Evolutionary conservation across 768 basidiomycete species (phyloP).

Genomic region (Boletus rubescentipes): DNA sequence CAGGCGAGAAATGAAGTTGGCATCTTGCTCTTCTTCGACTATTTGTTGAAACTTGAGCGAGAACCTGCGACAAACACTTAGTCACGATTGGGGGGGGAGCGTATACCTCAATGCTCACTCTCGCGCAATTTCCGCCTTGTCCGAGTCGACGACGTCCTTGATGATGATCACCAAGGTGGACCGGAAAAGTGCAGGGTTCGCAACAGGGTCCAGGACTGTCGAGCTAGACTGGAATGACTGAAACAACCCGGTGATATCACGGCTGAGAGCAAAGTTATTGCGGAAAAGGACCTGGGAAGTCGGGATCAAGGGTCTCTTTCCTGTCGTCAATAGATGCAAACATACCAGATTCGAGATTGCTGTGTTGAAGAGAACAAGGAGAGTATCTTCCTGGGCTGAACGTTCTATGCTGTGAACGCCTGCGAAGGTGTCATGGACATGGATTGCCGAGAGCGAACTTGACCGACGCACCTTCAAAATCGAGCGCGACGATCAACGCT

Average conservation of each 20-base stretch:
- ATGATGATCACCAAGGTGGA: conserved; percentile 62
- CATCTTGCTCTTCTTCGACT: conserved; percentile 55
- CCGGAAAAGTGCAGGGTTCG: conserved; percentile 58
- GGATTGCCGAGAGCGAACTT: not conserved
- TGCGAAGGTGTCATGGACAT: conserved; percentile 16
- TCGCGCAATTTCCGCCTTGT: conserved; percentile 54
- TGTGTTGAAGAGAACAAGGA: conserved; percentile 64
- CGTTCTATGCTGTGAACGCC: conserved; percentile 65
- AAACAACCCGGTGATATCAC: conserved; percentile 61
- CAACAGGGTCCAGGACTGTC: conserved; percentile 53
- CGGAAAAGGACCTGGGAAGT: conserved; percentile 55
- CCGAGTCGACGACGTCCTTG: conserved; percentile 66
- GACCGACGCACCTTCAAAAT: conserved; percentile 53
- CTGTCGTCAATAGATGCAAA: not conserved
- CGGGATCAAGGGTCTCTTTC: not conserved
- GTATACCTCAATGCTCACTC: conserved; percentile 42
- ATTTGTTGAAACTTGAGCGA: conserved; percentile 57
- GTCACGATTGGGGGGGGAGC: not conserved
- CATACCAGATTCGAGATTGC: conserved; percentile 62
- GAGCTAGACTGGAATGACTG: conserved; percentile 60
- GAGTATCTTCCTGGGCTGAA: conserved; percentile 61
- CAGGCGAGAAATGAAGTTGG: conserved; percentile 60
- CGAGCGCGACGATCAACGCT: conserved; percentile 55
- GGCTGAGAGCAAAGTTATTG: conserved; percentile 62
- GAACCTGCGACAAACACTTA: conserved; percentile 38